Conservation (phyloP, 1,139 yeast genomes). For the Lodderomyces margitis region DNA sequence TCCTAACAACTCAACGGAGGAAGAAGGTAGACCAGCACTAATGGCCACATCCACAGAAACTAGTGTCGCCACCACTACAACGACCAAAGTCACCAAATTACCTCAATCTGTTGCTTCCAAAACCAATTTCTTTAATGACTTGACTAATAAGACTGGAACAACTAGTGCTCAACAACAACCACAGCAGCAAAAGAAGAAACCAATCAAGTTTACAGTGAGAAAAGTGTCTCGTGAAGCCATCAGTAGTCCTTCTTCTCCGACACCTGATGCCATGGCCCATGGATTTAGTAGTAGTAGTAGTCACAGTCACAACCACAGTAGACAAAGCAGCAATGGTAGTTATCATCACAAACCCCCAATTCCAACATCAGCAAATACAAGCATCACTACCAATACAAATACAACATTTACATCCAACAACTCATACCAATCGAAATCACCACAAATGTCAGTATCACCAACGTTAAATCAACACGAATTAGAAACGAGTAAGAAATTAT, state of each 20-base stretch:
- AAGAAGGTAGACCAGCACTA: background rate
- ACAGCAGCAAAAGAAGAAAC: slow-evolving; percentile 20
- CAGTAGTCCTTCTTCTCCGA: slow-evolving; percentile 9
- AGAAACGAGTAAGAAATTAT: slow-evolving; percentile 12
- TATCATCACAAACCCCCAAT: background rate
- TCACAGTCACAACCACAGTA: no score
- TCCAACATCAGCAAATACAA: background rate
- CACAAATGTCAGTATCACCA: background rate
- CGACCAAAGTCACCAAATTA: slow-evolving; percentile 6
- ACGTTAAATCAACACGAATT: background rate
- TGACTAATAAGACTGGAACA: slow-evolving; percentile 5
- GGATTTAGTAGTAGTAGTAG: no score
- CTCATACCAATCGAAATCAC: background rate
- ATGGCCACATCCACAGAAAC: slow-evolving; percentile 3
- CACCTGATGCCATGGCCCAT: background rate
- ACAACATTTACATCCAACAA: background rate
- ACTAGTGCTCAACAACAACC: slow-evolving; percentile 6
- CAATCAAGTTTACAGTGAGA: slow-evolving; percentile 43
- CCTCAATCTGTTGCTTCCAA: slow-evolving; percentile 15
- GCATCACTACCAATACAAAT: background rate
- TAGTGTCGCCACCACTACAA: background rate
- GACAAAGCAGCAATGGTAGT: background rate
- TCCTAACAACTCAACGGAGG: no score
- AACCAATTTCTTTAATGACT: slow-evolving; percentile 13
- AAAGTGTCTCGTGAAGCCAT: slow-evolving; percentile 40